These are phyloP conservation scores for Candida bentonensis DNA, from an alignment of 805 yeast species.

Conservation along the genomic window DNA sequence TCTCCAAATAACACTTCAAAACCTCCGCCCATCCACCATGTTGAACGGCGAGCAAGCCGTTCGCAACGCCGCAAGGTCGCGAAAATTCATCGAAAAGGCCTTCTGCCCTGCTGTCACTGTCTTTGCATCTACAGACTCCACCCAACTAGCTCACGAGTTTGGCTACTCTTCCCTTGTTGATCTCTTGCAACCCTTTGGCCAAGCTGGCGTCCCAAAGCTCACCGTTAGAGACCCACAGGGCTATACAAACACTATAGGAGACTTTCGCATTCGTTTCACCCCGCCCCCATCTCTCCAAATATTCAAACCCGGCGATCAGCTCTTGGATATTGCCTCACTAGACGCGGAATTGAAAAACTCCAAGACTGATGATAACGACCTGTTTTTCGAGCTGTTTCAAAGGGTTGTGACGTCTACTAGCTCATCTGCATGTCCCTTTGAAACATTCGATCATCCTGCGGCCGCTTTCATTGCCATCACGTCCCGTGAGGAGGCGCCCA, in stretches of 20 bases:
- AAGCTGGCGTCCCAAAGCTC: conserved; percentile 33
- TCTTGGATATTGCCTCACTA: conserved; percentile 25
- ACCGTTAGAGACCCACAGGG: conserved; percentile 39
- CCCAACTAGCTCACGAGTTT: conserved; percentile 27
- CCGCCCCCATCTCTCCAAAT: conserved; percentile 15
- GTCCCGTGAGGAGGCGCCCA: conserved; percentile 42
- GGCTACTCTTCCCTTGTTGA: conserved; percentile 33
- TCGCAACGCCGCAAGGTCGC: background rate
- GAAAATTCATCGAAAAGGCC: background rate
- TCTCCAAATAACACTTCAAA: background rate
- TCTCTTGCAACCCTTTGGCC: conserved; percentile 42
- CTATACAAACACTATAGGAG: conserved; percentile 33
- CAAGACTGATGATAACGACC: conserved; percentile 5
- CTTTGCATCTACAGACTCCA: conserved; percentile 33
- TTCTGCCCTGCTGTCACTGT: conserved; percentile 35
- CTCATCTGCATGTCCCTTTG: conserved; percentile 56
- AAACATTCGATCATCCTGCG: conserved; percentile 77
- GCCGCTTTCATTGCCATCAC: conserved; percentile 58
- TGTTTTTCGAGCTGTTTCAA: conserved; percentile 45
- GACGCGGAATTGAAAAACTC: conserved; percentile 15
- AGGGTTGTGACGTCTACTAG: conserved; percentile 38
- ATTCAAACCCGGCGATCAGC: conserved; percentile 7
- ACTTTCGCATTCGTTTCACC: conserved; percentile 43
- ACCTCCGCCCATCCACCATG: background rate
- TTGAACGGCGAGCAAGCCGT: background rate